A percentile compares a stretch with the other conserved stretches of the same genome.
These are phyloP conservation scores for Botrytis sinoallii DNA, from an alignment of 2,329 filamentous ascomycete species.

Conservation along the genomic window DNA sequence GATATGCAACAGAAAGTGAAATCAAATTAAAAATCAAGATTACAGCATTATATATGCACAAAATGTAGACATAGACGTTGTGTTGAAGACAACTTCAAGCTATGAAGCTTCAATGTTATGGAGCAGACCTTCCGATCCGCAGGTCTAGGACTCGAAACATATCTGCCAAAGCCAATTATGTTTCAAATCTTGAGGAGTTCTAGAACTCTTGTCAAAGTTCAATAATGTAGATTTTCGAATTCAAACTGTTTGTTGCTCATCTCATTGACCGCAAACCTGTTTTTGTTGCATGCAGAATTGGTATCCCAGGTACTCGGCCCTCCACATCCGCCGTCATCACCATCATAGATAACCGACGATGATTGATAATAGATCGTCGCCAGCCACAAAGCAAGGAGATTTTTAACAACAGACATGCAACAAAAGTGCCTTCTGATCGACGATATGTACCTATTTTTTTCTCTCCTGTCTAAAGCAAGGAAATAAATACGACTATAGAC, in stretches of 20 bases:
- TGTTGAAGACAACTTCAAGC: not conserved
- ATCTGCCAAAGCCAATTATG: not conserved
- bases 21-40: not conserved
- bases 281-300: not conserved
- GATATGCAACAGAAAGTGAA: not conserved
- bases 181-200: not conserved
- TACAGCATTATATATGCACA: not conserved
- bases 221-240: not conserved
- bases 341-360: not conserved
- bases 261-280: slow-evolving; percentile 8
- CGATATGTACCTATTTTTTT: not conserved
- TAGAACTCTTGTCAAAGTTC: not conserved
- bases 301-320: not conserved
- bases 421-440: not conserved
- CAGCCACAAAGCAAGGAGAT: slow-evolving; percentile 6
- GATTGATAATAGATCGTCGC: not conserved
- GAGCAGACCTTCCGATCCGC: not conserved
- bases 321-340: not conserved
- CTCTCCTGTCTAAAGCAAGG: not conserved
- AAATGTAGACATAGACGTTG: not conserved
- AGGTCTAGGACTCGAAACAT: not conserved
- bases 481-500: not conserved
- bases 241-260: not conserved
- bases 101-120: not conserved
- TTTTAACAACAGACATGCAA: not conserved